A percentile compares a stretch with the other conserved stretches of the same genome.
These are phyloP conservation scores for Chalciporus piperatoides DNA, from an alignment of 1,284 basidiomycete genomes.

Conservation along the genomic window DNA sequence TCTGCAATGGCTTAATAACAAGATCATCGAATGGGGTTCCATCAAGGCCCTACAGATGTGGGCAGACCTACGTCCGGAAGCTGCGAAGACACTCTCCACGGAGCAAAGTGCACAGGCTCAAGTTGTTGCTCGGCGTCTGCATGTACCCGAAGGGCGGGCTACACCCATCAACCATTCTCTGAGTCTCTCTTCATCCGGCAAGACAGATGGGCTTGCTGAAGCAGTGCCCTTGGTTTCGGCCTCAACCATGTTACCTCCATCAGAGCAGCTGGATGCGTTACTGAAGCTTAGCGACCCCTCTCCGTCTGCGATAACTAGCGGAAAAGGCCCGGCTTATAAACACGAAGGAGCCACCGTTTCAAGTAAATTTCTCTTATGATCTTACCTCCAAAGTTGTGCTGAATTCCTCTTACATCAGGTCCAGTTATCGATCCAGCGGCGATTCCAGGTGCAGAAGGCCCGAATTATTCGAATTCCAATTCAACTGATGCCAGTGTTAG, in stretches of 20 bases:
- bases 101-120: slow-evolving; percentile 64
- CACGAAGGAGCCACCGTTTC: slow-evolving; percentile 28
- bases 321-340: slow-evolving; percentile 5
- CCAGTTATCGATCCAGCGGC: slow-evolving; percentile 20
- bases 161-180: slow-evolving; percentile 35
- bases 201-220: slow-evolving; percentile 22
- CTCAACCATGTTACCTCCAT: slow-evolving; percentile 16
- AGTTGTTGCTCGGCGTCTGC: slow-evolving; percentile 61
- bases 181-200: slow-evolving; percentile 36
- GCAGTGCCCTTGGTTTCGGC: slow-evolving; percentile 20
- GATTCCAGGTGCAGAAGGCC: slow-evolving; percentile 19
- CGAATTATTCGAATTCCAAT: slow-evolving; percentile 4
- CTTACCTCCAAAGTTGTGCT: slow-evolving; percentile 4
- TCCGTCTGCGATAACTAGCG: slow-evolving; percentile 17
- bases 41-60: slow-evolving; percentile 87
- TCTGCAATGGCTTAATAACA: slow-evolving; percentile 93
- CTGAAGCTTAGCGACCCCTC: slow-evolving; percentile 22
- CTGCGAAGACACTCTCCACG: slow-evolving; percentile 47
- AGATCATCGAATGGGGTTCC: slow-evolving; percentile 98
- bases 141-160: slow-evolving; percentile 56
- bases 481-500: slow-evolving; percentile 20
- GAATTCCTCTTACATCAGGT: slow-evolving; percentile 19
- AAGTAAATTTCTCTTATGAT: slow-evolving; percentile 18
- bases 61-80: slow-evolving; percentile 71
- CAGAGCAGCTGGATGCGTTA: slow-evolving; percentile 26